These are phyloP conservation scores for Medicago arabica DNA, from an alignment of 306 rosid genomes.

Conservation along the genomic window DNA sequence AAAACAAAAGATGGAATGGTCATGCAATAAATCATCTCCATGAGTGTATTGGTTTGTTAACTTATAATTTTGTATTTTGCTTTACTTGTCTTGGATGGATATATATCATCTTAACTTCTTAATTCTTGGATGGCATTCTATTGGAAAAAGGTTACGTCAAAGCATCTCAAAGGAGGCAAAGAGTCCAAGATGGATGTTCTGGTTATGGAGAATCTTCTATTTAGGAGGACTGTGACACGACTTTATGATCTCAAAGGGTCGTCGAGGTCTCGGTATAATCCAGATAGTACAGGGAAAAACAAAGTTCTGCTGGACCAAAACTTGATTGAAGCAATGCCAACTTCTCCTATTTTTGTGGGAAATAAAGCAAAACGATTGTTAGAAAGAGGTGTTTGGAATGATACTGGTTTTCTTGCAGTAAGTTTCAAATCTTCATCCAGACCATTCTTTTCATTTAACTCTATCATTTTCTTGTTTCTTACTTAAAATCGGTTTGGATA, in stretches of 20 bases:
- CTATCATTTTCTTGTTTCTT: neutral
- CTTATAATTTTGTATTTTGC: neutral
- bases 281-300: conserved; percentile 82
- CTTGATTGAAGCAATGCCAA: conserved; percentile 98
- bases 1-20: conserved; percentile 20
- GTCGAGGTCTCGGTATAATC: conserved; percentile 83
- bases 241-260: conserved; percentile 98
- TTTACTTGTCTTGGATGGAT: too few relatives aligned
- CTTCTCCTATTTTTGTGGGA: conserved; percentile 94
- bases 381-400: conserved; percentile 99
- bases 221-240: conserved; percentile 72
- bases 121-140: conserved; percentile 42
- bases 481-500: neutral
- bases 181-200: conserved; percentile 82
- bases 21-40: conserved; percentile 30
- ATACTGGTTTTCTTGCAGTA: conserved; percentile 94
- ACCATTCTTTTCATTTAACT: conserved; percentile 17
- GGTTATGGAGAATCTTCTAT: conserved; percentile 98
- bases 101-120: conserved; percentile 26
- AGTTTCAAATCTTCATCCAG: conserved; percentile 44
- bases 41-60: conserved; percentile 26
- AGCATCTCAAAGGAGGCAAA: conserved; percentile 87
- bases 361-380: conserved; percentile 86
- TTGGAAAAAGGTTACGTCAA: conserved; percentile 75
- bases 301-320: conserved; percentile 92